phyloP scores from a whole-genome alignment of 2,329 filamentous ascomycete genomes.

The Geosmithia morbida region DNA sequence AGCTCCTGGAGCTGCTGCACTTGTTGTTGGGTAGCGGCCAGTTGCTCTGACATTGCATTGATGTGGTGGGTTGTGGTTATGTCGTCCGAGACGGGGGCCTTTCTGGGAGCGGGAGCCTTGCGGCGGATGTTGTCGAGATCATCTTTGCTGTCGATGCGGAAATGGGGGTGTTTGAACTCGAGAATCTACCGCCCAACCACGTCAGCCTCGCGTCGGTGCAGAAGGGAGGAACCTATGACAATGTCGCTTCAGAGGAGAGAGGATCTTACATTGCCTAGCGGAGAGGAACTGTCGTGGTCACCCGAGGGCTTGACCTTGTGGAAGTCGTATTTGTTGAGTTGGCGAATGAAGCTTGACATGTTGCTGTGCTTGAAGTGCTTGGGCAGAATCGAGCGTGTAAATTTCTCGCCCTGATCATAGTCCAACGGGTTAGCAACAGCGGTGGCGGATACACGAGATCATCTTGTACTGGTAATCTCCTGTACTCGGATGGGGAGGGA shows the following conservation, averaged over 20 bases:
- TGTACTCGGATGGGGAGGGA: not conserved
- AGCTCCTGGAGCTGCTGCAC: slow-evolving; percentile 76
- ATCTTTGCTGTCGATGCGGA: slow-evolving; percentile 90
- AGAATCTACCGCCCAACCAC: slow-evolving; percentile 6
- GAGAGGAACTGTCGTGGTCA: slow-evolving; percentile 14
- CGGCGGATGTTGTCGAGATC: slow-evolving; percentile 91
- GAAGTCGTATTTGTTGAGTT: slow-evolving; percentile 96
- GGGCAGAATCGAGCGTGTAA: slow-evolving; percentile 90
- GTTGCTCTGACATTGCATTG: slow-evolving; percentile 73
- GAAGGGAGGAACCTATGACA: not conserved
- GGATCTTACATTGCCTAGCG: slow-evolving; percentile 20
- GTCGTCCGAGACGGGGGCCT: slow-evolving; percentile 52
- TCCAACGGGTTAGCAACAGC: slow-evolving; percentile 1
- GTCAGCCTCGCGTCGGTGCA: not conserved
- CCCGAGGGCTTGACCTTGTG: slow-evolving; percentile 68
- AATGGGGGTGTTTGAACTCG: slow-evolving; percentile 95
- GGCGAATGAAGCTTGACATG: slow-evolving; percentile 90
- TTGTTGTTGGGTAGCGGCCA: slow-evolving; percentile 84
- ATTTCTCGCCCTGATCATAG: slow-evolving; percentile 71
- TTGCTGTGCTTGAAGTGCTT: slow-evolving; percentile 99
- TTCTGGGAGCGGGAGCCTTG: slow-evolving; percentile 85
- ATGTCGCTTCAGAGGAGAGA: no score
- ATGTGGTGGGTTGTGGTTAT: slow-evolving; percentile 69
- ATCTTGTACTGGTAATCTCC: no score
- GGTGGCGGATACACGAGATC: not conserved